A percentile compares a stretch with the other conserved stretches of the same genome.
Evolutionary conservation across 2,329 filamentous ascomycete species (phyloP).

Genomic region (Drechslerella coelobrocha): DNA sequence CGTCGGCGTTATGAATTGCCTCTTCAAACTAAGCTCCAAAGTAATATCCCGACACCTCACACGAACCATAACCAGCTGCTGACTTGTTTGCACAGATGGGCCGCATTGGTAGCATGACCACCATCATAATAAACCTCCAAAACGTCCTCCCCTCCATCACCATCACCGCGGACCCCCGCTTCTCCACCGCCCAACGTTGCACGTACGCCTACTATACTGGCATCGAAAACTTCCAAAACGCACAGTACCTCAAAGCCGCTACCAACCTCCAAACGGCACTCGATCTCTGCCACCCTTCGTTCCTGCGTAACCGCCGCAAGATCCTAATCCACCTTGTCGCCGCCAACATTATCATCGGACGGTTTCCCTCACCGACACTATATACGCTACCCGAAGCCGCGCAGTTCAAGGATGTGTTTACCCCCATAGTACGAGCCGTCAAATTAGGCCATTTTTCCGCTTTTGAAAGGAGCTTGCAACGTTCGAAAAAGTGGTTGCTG

Average conservation of each 20-base stretch:
- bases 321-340: constrained; percentile 45
- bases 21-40: constrained; percentile 45
- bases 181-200: constrained; percentile 46
- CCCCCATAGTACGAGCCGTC: constrained; percentile 31
- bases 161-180: constrained; percentile 44
- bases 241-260: constrained; percentile 40
- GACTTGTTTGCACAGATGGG: constrained; percentile 27
- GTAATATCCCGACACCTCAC: constrained; percentile 2
- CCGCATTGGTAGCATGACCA: constrained; percentile 45
- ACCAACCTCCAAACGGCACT: constrained; percentile 26
- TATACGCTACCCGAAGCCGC: constrained; percentile 36
- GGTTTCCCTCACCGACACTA: constrained; percentile 29
- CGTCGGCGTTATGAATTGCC: constrained; percentile 46
- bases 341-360: constrained; percentile 39
- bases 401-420: constrained; percentile 39
- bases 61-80: not conserved
- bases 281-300: constrained; percentile 43
- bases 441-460: constrained; percentile 34
- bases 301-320: constrained; percentile 38
- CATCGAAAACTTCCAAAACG: constrained; percentile 48
- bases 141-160: constrained; percentile 43
- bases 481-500: constrained; percentile 41
- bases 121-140: constrained; percentile 42
- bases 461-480: constrained; percentile 23
- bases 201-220: constrained; percentile 48